phyloP scores from a whole-genome alignment of 495 filamentous ascomycete species.

The Xylaria scruposa region DNA sequence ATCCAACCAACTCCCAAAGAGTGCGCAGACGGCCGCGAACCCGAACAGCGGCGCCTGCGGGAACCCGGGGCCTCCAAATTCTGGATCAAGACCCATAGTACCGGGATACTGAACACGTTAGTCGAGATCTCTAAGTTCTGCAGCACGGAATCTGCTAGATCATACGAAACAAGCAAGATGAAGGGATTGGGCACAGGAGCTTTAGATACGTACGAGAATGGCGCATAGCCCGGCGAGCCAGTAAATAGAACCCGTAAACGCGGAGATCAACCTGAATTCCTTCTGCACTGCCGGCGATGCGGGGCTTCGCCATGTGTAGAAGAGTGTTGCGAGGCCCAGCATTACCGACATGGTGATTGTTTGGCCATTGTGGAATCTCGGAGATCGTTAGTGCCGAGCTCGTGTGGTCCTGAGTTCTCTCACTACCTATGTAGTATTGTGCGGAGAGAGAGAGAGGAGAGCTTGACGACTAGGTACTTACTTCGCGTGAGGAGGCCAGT shows the following conservation, averaged over 20 bases:
- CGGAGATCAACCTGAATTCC: slow-evolving; percentile 47
- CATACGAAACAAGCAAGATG: too few species aligned
- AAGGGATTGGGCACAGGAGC: too few species aligned
- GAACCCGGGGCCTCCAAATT: slow-evolving; percentile 58
- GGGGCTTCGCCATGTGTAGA: slow-evolving; percentile 52
- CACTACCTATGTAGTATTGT: too few species aligned
- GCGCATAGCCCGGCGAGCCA: slow-evolving; percentile 56
- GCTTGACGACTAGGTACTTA: slow-evolving; percentile 28
- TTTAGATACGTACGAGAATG: slow-evolving; percentile 35
- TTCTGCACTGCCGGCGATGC: slow-evolving; percentile 33
- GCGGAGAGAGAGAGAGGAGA: not conserved
- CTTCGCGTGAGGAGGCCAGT: slow-evolving; percentile 63
- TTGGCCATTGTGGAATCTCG: slow-evolving; percentile 62
- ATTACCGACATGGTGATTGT: slow-evolving; percentile 57
- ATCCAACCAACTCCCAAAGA: slow-evolving; percentile 47
- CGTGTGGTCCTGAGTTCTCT: too few species aligned
- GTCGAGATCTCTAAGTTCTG: too few species aligned
- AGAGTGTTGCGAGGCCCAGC: slow-evolving; percentile 55
- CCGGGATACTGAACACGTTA: slow-evolving; percentile 46
- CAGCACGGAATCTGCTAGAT: too few species aligned
- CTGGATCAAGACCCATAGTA: slow-evolving; percentile 58
- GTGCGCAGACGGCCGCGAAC: slow-evolving; percentile 31
- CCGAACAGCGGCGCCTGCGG: slow-evolving; percentile 54
- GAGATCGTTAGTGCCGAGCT: slow-evolving; percentile 5
- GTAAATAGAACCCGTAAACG: slow-evolving; percentile 57